These are phyloP conservation scores for Nakaseomyces bracarensis DNA, from an alignment of 1,139 yeast genomes.

Conservation along the genomic window DNA sequence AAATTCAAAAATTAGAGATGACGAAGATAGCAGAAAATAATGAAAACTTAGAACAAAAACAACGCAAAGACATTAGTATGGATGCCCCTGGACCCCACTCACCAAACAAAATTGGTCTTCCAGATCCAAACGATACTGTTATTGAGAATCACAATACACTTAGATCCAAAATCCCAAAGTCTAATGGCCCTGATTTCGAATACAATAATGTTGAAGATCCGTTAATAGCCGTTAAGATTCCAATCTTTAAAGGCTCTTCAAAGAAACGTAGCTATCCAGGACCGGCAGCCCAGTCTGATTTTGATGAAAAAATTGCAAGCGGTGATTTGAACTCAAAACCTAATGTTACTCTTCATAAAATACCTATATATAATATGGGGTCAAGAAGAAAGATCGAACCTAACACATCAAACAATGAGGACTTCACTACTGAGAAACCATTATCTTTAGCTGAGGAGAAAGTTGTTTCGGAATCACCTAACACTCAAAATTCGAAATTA, in stretches of 20 bases:
- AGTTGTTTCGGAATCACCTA: too few relatives aligned
- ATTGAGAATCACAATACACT: neutral
- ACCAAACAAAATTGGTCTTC: too few relatives aligned
- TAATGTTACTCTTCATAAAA: too few relatives aligned
- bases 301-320: too few relatives aligned
- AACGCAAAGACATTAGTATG: too few relatives aligned
- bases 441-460: neutral
- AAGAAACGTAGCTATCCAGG: neutral
- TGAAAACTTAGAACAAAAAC: too few relatives aligned
- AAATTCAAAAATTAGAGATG: too few relatives aligned
- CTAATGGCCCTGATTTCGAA: slow-evolving; percentile 1
- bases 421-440: neutral
- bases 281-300: too few relatives aligned
- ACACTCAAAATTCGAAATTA: neutral
- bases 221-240: neutral
- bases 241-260: neutral
- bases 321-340: too few relatives aligned
- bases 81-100: too few relatives aligned
- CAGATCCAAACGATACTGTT: neutral
- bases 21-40: too few relatives aligned
- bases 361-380: neutral
- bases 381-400: neutral
- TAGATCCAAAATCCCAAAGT: neutral
- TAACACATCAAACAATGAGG: too few relatives aligned
- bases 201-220: slow-evolving; percentile 3